A percentile compares a stretch with the other conserved stretches of the same genome.
Evolutionary conservation across 1,284 basidiomycete genomes (phyloP).

Genomic region (Malassezia caprae): DNA sequence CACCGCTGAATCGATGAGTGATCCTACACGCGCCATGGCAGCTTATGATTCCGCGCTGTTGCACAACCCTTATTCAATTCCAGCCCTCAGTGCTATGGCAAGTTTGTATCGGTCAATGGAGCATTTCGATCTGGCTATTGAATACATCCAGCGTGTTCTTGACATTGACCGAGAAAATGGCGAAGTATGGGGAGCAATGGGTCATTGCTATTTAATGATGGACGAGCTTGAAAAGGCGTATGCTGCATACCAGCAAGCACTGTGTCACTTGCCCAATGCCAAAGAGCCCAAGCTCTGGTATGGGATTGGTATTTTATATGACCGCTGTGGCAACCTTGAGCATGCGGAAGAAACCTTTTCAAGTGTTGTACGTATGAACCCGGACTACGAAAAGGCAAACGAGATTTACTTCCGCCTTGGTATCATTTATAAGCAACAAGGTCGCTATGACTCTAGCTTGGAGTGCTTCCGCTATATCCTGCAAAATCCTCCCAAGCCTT

Average conservation of each 20-base stretch:
- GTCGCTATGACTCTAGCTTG: conserved; percentile 58
- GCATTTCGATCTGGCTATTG: conserved; percentile 62
- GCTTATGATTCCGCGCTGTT: conserved; percentile 43
- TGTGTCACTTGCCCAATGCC: conserved; percentile 88
- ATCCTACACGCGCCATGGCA: conserved; percentile 39
- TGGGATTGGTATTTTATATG: conserved; percentile 96
- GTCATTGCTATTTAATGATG: conserved; percentile 97
- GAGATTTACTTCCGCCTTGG: conserved; percentile 96
- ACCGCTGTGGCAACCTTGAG: conserved; percentile 93
- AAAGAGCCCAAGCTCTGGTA: conserved; percentile 99
- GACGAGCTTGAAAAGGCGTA: conserved; percentile 98
- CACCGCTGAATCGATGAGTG: conserved; percentile 44
- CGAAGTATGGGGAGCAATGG: conserved; percentile 51
- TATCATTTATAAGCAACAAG: conserved; percentile 98
- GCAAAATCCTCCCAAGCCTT: conserved; percentile 82
- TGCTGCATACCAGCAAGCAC: conserved; percentile 93
- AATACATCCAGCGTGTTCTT: conserved; percentile 84
- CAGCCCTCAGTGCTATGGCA: conserved; percentile 44
- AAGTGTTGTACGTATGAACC: conserved; percentile 91
- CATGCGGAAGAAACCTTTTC: conserved; percentile 98
- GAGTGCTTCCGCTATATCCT: conserved; percentile 78
- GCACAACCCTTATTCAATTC: conserved; percentile 44
- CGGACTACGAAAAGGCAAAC: conserved; percentile 96
- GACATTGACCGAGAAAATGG: conserved; percentile 53
- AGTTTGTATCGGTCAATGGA: conserved; percentile 42